phyloP scores from a whole-genome alignment of 805 yeast genomes.

The Suhomyces xylopsoci region DNA sequence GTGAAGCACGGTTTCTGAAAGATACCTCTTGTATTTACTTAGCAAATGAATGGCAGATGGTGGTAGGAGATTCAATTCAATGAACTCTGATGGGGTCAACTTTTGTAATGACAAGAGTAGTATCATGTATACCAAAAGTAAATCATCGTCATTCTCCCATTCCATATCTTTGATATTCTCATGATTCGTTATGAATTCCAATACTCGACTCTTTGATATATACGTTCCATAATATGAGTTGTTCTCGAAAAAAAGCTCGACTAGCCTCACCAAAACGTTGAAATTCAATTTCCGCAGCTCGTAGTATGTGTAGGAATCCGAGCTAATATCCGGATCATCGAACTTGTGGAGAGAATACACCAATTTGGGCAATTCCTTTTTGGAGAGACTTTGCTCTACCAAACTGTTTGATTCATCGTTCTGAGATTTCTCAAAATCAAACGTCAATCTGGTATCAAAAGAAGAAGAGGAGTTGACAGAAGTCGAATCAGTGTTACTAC shows the following conservation, averaged over 20 bases:
- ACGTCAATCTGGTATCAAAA: constrained; percentile 8
- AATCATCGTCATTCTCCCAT: constrained; percentile 51
- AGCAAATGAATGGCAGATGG: constrained; percentile 19
- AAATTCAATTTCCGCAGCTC: constrained; percentile 26
- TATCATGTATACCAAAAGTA: constrained; percentile 44
- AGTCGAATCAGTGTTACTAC: constrained; percentile 1
- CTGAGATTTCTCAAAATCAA: constrained; percentile 7
- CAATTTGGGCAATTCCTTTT: constrained; percentile 32
- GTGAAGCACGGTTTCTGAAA: constrained; percentile 26
- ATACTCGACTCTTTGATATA: constrained; percentile 29
- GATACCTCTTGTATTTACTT: constrained; percentile 14
- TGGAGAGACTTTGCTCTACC: constrained; percentile 22
- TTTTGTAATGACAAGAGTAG: constrained; percentile 39
- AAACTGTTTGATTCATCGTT: constrained; percentile 6
- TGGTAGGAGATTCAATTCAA: constrained; percentile 15
- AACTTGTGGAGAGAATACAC: constrained; percentile 14
- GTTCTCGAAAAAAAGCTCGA: constrained; percentile 41
- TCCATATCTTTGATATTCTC: constrained; percentile 26
- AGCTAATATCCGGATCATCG: constrained; percentile 15
- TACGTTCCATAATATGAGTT: constrained; percentile 40
- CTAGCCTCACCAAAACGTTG: constrained; percentile 29
- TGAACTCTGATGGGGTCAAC: constrained; percentile 28
- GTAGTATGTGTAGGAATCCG: constrained; percentile 14
- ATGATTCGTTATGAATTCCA: constrained; percentile 38
- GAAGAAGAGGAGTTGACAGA: constrained; percentile 8